Evolutionary conservation across 257 asterid species (phyloP), one percentile per base, ranked within the genome.

Genomic region (Ehretia macrophylla): DNA sequence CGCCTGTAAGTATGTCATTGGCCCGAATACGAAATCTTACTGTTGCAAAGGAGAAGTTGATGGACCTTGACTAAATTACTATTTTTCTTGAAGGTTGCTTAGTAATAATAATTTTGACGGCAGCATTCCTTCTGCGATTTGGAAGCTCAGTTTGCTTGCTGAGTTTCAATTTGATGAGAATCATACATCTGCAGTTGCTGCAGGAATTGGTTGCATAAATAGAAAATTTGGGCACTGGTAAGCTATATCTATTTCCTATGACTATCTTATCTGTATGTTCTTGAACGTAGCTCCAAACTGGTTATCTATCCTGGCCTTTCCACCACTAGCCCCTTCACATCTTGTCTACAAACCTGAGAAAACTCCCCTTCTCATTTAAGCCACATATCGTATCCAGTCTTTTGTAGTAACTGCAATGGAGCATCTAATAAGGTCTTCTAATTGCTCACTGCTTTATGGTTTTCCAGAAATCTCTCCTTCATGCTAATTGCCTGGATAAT

Each of bases 191-290:
- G 60, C 80, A 68, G 68, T 39, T 27, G 68, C 80, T 51, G 72
- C 68, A 60, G 83, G 76, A 63, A 63, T 79, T 61, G 78, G 84
- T 57, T 80, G 89, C 22, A 23, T 75, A 17, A 89, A 80, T 70
- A 80, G 99, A 81, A 93, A 89, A 79, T 64, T 89, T 58, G 94
- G 83, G 20, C 83, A 75, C 67, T 78, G 97, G 97, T 89, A 72
- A 72, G 67, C 39, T 55, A 63, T 13, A 54, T 67, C 14, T 27
- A 17, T 60, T 44, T 51, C 19, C 32, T 51, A 23, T 18, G 14
- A 10, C 32, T 51, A 18, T 42, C 16, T 2, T 42, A 42, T 37
- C 5, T 38, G 23, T 17, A 14, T 42, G 35, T 27, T 27, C 4
- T 27, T 6, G 35, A 27, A 27, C 35, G 6, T 27, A 27, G 35